Base-by-base conservation (phyloP, 345 rosid species). In the Noccaea bulbosa region DNA sequence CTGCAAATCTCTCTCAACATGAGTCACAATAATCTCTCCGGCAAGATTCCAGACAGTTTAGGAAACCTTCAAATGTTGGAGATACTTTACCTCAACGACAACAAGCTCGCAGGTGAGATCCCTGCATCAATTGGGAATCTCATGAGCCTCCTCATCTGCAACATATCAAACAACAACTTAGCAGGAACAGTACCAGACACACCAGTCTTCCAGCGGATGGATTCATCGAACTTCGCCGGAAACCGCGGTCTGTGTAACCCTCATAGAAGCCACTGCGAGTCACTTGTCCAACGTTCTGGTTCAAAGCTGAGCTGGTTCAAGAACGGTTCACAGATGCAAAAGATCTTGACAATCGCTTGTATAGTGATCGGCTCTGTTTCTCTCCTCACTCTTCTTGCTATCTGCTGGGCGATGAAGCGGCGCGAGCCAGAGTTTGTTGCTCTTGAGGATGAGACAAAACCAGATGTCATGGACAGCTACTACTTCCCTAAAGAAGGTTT, bases 1-100 rank as follows among this genome's bases (percentile, higher is more conserved):
- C 87, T 88, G 54, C 97, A 91, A 75, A 91, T 88, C 70, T 86
- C 95, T 41, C 86, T 91, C 78, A 88, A 91, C 82, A 73, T 91
- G 60, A 88, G 95, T 71, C 82, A 85, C 73, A 91, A 88, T 64
- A 73, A 83, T 76, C 86, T 91, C 51, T 79, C 84, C 1, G 95
- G 97, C 6, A 65, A 35, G 33, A 84, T 91, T 66, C 95, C 97
- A 38, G 79, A 72, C 30, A 85, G 82, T 74, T 71, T 91, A 60
- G 91, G 97, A 35, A 87, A 83, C 40, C 83, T 91, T 71, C 84
- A 82, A 70, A 84, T 91, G 84, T 74, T 91, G 77, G 95, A 88
- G 76, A 79, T 83, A 50, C 87, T 91, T 43, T 83, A 78, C 82
- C 85, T 91, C 48, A 81, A 91, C 40, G 87, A 91, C 71, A 91